Base-by-base conservation (phyloP, 345 rosid species). In the Linum usitatissimum region DNA sequence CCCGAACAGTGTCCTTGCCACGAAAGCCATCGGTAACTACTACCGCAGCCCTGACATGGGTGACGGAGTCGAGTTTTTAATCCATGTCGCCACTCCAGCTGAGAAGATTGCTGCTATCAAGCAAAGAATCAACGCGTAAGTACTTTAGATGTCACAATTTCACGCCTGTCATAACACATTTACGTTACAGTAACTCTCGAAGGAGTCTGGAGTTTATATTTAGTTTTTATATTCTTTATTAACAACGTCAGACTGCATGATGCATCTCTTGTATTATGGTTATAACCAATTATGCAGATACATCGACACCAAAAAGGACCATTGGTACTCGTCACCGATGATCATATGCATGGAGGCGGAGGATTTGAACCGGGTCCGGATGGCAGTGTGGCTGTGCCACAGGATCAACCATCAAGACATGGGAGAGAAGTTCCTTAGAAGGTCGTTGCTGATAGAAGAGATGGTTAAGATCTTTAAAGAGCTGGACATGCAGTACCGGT, bases 341-440 rank as follows among this genome's bases (percentile, higher is more conserved):
- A 51, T 92, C 18, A 28, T 92, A 13, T 0, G 80, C n/a, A 85
- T 80, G 71, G 89, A 92, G 1, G 14, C 83, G 9, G 83, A 76
- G 38, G 83, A 72, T 9, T 64, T 87, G 65, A 79, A 78, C 57
- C 71, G 56, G 34, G n/a, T 92, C 28, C 80, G 61, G 73, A 20
- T 89, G 18, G 91, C 87, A 0, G 71, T 92, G 7, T 89, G 98
- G 98, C 36, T 78, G 2, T 39, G 65, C 30, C 97, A 89, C 70
- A 83, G 70, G 66, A 79, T 87, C 34, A 89, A 92, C 73, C 76
- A 65, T 64, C 96, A 89, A 7, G 79, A 92, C 81, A 77, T 81
- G 60, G 77, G 62, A 6, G 94, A 79, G 73, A 87, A 79, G 71
- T 85, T 70, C 77, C 60, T 18, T 5, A 75, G 98, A 51, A 80